A percentile compares a stretch with the other conserved stretches of the same genome.
Evolutionary conservation across 2,329 filamentous ascomycete species (phyloP).

Genomic region (Xenoacremonium recifei): DNA sequence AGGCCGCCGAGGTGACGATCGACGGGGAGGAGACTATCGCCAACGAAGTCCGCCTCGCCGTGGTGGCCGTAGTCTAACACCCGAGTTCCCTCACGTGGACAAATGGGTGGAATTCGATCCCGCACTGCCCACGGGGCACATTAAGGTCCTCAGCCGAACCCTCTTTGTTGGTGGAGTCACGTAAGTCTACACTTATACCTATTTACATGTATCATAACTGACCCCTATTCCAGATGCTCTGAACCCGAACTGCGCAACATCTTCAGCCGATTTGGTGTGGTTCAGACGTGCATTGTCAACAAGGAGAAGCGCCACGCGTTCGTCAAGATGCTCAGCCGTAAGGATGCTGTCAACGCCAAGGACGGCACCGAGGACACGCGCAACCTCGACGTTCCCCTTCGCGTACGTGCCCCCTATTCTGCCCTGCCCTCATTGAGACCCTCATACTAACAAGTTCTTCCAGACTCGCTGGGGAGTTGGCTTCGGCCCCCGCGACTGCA

Average conservation of each 20-base stretch:
- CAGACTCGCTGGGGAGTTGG: slow-evolving; percentile 98
- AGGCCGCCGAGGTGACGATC: slow-evolving; percentile 56
- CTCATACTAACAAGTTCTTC: slow-evolving; percentile 16
- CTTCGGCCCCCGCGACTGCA: slow-evolving; percentile 95
- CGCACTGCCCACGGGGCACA: slow-evolving; percentile 69
- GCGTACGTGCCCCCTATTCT: slow-evolving; percentile 50
- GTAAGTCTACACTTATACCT: slow-evolving; percentile 48
- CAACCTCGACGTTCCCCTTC: slow-evolving; percentile 68
- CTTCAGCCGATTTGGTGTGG: slow-evolving; percentile 78
- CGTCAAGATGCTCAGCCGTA: slow-evolving; percentile 94
- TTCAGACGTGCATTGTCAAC: slow-evolving; percentile 98
- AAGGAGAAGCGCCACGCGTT: slow-evolving; percentile 97
- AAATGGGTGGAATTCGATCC: slow-evolving; percentile 84
- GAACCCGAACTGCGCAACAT: slow-evolving; percentile 79
- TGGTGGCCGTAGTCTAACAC: slow-evolving; percentile 60
- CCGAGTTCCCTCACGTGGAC: slow-evolving; percentile 30
- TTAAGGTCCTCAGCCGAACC: slow-evolving; percentile 92
- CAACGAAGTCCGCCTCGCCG: slow-evolving; percentile 80
- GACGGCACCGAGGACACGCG: slow-evolving; percentile 81
- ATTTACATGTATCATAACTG: slow-evolving; percentile 24
- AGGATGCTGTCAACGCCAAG: slow-evolving; percentile 81
- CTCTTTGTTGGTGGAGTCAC: slow-evolving; percentile 96
- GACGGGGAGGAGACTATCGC: slow-evolving; percentile 70
- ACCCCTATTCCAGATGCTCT: slow-evolving; percentile 53
- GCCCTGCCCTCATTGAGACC: slow-evolving; percentile 11